A percentile compares a stretch with the other conserved stretches of the same genome.
Conservation (phyloP, 495 filamentous ascomycete species). For the Aspergillus sparsus region DNA sequence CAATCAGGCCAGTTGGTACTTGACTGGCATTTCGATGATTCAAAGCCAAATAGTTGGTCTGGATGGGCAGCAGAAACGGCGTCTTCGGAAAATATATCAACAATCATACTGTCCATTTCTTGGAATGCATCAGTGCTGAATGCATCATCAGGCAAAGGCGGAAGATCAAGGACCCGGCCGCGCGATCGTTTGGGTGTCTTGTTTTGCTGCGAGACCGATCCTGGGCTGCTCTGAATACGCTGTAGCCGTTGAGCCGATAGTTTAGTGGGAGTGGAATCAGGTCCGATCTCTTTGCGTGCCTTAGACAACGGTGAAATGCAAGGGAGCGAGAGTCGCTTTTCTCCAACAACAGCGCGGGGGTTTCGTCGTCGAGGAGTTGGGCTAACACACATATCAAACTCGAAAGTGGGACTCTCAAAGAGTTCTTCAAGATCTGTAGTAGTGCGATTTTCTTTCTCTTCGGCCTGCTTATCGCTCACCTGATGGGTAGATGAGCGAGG, state of each 20-base stretch:
- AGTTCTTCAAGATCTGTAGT: slow-evolving; percentile 56
- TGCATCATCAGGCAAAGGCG: slow-evolving; percentile 24
- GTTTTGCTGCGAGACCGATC: slow-evolving; percentile 24
- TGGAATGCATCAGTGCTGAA: slow-evolving; percentile 33
- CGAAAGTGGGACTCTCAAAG: slow-evolving; percentile 53
- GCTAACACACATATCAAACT: slow-evolving; percentile 57
- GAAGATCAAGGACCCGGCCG: slow-evolving; percentile 21
- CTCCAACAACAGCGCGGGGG: slow-evolving; percentile 47
- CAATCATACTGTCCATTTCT: slow-evolving; percentile 42
- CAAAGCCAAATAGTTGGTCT: slow-evolving; percentile 31
- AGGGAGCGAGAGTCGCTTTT: slow-evolving; percentile 45
- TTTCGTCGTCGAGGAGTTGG: slow-evolving; percentile 58
- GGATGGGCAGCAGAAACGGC: slow-evolving; percentile 24
- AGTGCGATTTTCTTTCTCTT: slow-evolving; percentile 53
- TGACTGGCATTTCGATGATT: slow-evolving; percentile 22
- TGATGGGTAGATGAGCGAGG: slow-evolving; percentile 38
- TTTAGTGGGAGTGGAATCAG: slow-evolving; percentile 33
- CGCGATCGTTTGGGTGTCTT: slow-evolving; percentile 33
- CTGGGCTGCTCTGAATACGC: slow-evolving; percentile 33
- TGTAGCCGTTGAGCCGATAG: slow-evolving; percentile 42
- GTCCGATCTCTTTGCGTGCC: slow-evolving; percentile 28
- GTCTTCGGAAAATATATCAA: slow-evolving; percentile 43
- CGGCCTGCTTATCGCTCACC: slow-evolving; percentile 34
- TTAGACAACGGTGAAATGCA: slow-evolving; percentile 38
- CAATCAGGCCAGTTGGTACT: slow-evolving; percentile 42